Percentiles rank a stretch among this genome's conserved stretches.
Conservation (phyloP, 169 alveolate species). For the Besnoitia besnoiti region DNA sequence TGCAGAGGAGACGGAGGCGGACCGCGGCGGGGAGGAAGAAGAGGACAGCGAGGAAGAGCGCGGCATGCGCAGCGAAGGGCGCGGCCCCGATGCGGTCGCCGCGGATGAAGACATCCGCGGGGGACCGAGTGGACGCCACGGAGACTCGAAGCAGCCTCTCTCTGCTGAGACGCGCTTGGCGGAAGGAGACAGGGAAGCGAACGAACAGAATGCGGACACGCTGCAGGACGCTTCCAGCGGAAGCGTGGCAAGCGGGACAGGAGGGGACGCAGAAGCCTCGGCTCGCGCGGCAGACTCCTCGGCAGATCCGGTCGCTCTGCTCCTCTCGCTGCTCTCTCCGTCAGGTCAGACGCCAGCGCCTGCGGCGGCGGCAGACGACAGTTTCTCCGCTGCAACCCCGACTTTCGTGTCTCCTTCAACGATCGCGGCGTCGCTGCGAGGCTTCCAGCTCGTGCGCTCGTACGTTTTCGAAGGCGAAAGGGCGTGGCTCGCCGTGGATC, state of each 20-base stretch:
- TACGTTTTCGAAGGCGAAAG: not conserved
- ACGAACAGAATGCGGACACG: too few species aligned
- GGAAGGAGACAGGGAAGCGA: not conserved
- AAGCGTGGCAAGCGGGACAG: too few species aligned
- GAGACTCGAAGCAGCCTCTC: too few species aligned
- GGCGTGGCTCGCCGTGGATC: conserved; percentile 41
- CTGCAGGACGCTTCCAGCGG: too few species aligned
- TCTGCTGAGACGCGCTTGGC: not conserved
- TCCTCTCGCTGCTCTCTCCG: not conserved
- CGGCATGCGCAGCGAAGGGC: not conserved
- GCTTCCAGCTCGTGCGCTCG: conserved; percentile 30
- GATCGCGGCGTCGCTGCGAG: conserved; percentile 10
- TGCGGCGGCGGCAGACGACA: not conserved
- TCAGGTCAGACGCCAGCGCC: not conserved
- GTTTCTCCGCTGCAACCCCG: not conserved
- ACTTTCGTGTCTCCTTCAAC: not conserved
- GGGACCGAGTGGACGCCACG: too few species aligned
- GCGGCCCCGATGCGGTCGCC: too few species aligned
- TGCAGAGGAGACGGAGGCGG: not conserved
- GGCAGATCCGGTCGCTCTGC: not conserved
- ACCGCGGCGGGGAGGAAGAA: not conserved
- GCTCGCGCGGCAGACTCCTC: too few species aligned
- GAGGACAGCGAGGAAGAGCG: not conserved
- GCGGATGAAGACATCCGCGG: too few species aligned
- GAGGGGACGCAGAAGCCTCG: too few species aligned